Base-by-base conservation (phyloP, 768 basidiomycete species). In the Boletus reticuloceps region DNA sequence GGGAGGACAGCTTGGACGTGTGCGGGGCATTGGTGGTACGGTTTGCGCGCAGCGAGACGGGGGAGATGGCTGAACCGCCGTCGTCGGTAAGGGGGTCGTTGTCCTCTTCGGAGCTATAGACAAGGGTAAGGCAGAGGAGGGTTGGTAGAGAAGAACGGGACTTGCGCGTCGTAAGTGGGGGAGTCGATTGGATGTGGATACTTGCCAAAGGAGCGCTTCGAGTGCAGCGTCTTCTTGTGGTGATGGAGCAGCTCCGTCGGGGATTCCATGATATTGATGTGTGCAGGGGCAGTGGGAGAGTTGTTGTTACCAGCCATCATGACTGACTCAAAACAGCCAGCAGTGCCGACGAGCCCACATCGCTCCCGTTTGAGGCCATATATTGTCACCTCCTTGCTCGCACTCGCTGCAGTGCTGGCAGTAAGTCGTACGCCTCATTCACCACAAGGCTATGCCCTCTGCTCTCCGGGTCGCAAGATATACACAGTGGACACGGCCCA, bases 41-140 rank as follows among this genome's bases (percentile, higher is more conserved):
- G 51, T 50, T 59, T 42, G 65, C 43, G 51, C 56, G 56, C 13
- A 63, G 37, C 42, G 68, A 50, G 55, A 65, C 42, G 6, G 82
- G 78, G 46, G 81, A 79, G 42, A 83, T 68, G 47, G 79, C 69
- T 31, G 84, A 82, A 22, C 74, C 79, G 46, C 74, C 82, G 65
- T 90, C 89, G 76, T 91, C 90, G 8, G 88, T 90, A 60, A 89
- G 74, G 6, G 89, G 88, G 69, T 91, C 90, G 67, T 92, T 92
- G 80, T 92, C 90, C 74, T 91, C 90, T 66, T 91, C 89, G 5
- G 88, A 91, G 69, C 87, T 89, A 5, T 0, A 67, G 54, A 58
- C 49, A 63, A 70, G 16, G 36, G 19, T 48, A 50, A 53, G 45
- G 42, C 47, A 60, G 58, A 64, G 38, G 56, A 0, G 36, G 19